These are phyloP conservation scores for Crithidia brevicula DNA, from an alignment of 208 protist species.

Conservation along the genomic window DNA sequence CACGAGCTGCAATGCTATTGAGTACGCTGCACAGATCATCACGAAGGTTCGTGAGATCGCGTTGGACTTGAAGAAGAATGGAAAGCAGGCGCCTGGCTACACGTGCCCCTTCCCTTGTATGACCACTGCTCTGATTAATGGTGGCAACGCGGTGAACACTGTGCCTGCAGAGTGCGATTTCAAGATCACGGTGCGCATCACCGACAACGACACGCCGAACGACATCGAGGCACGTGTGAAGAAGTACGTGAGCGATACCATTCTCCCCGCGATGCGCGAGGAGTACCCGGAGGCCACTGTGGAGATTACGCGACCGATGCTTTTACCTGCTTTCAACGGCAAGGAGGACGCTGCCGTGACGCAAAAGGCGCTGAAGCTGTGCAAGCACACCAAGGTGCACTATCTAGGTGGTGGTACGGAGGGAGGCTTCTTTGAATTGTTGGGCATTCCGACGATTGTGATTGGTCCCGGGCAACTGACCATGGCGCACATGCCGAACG, in stretches of 20 bases:
- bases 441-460: slow-evolving; percentile 46
- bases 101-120: slow-evolving; percentile 23
- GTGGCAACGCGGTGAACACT: slow-evolving; percentile 48
- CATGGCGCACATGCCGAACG: slow-evolving; percentile 44
- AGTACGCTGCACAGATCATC: slow-evolving; percentile 45
- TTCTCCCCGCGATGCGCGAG: slow-evolving; percentile 32
- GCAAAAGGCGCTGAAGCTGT: slow-evolving; percentile 14
- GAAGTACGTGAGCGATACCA: slow-evolving; percentile 26
- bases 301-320: neutral
- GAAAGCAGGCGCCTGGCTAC: slow-evolving; percentile 20
- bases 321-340: slow-evolving; percentile 26
- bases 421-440: slow-evolving; percentile 45
- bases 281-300: slow-evolving; percentile 35
- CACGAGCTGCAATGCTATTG: slow-evolving; percentile 46
- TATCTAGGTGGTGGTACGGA: slow-evolving; percentile 44
- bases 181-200: slow-evolving; percentile 36
- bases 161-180: slow-evolving; percentile 48
- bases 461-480: slow-evolving; percentile 42
- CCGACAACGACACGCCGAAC: slow-evolving; percentile 8
- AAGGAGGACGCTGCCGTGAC: slow-evolving; percentile 37
- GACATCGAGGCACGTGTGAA: slow-evolving; percentile 30
- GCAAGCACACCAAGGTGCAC: neutral
- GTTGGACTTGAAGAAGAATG: slow-evolving; percentile 32
- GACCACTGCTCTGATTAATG: slow-evolving; percentile 37
- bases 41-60: slow-evolving; percentile 36